Evolutionary conservation across 2,329 filamentous ascomycete species (phyloP), one percentile per base, ranked within the genome.

Genomic region (Penicillium palitans): DNA sequence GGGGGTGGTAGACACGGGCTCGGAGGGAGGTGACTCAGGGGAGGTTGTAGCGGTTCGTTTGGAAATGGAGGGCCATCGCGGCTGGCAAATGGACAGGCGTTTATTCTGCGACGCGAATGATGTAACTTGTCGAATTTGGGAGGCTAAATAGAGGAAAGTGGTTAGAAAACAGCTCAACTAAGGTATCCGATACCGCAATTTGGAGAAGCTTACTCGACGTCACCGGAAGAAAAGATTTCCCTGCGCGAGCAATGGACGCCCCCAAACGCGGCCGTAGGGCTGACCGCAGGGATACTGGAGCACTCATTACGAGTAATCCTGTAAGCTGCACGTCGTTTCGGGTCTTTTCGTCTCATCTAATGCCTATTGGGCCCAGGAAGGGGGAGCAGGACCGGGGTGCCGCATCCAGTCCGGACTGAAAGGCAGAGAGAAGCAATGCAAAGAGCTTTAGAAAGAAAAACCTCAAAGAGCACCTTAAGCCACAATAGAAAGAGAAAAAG

Each of bases 1-100:
- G 0, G 91, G 90, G 25, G 72, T 68, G 41, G 67, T 64, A 4
- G 70, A 56, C 4, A 70, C 66, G 13, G 59, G 55, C 8, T 69
- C 63, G 21, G 67, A 60, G 21, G 66, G 45, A 12, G 69, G 58
- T 46, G 61, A 41, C 46, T 51, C 54, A 50, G 59, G 13, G 12
- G 60, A 55, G 45, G 63, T 66, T 50, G 63, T 69, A 12, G 68
- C 67, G 29, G 63, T 58, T 56, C 66, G 62, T 45, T 62, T 68
- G 37, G 62, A 35, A 42, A 63, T 35, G 33, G 45, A 44, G 21
- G 58, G 31, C 60, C 63, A 67, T 60, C 42, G 58, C 13, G 63
- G 54, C 31, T 52, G 33, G 35, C 52, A 51, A 9, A 54, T 12
- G 25, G 51, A 51, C 7, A 42, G 37, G 27, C 40, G 50, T 45